Base-by-base conservation (phyloP, 2,329 filamentous ascomycete species). In the Colletotrichum chrysophilum region DNA sequence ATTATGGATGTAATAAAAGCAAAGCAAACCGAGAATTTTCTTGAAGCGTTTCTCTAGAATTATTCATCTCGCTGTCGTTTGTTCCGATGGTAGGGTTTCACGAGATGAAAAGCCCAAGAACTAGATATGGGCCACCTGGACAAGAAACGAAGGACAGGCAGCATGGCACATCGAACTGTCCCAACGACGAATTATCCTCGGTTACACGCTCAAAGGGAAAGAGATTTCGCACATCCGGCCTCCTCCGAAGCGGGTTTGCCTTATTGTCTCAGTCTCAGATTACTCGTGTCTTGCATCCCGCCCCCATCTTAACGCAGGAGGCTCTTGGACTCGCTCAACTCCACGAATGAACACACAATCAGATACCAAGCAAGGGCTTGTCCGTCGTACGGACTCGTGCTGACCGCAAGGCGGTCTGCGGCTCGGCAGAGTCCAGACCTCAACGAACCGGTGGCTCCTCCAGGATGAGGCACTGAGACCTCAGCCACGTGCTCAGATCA, bases 231-330 rank as follows among this genome's bases (percentile, higher is more conserved):
- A 21, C 43, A 52, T 21, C 21, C n/a, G n/a, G 28, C 30, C 65
- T 36, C 43, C 28, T 4, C 6, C n/a, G 18, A 10, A 24, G 43
- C 65, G 43, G 52, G 16, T n/a, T 24, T 38, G 16, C 58, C 56
- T 16, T 60, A 58, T n/a, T 62, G 67, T 70, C 67, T 62, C 56
- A 70, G 66, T 68, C 34, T 55, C 56, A 24, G 36, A 52, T 62
- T 36, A 30, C n/a, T 70, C 32, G 8, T 62, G 67, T 62, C 36
- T 32, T 62, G 30, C 34, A 30, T 34, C 18, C 56, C 14, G 12
- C 56, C 66, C 55, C 38, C 24, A 24, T 24, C 4, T 14, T 3
- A 18, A 13, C 26, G 36, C 67, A 70, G 26, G 48, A 70, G 67
- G 36, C 32, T 16, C 67, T 26, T n/a, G 16, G 8, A 14, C 16